Evolutionary conservation across 805 yeast genomes (phyloP).

Genomic region (Metschnikowia drakensbergensis): DNA sequence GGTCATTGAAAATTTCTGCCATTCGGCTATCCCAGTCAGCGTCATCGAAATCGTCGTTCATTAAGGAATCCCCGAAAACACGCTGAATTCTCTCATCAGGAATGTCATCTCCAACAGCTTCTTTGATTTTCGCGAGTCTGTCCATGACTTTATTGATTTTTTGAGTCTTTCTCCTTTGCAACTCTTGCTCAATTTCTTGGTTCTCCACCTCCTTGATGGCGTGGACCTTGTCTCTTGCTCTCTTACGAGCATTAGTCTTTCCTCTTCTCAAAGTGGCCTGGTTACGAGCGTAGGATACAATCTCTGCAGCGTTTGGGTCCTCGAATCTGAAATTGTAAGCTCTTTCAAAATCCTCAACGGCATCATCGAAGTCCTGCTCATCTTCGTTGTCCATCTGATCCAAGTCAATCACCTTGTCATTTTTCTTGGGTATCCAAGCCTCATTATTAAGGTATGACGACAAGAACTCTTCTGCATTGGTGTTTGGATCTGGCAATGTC

Average conservation of each 20-base stretch:
- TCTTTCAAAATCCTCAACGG: conserved; percentile 84
- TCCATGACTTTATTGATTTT: conserved; percentile 77
- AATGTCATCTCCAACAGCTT: conserved; percentile 64
- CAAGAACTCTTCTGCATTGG: conserved; percentile 66
- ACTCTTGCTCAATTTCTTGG: conserved; percentile 51
- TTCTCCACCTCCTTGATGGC: conserved; percentile 51
- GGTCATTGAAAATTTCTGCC: conserved; percentile 82
- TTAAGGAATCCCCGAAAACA: conserved; percentile 69
- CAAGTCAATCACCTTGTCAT: conserved; percentile 52
- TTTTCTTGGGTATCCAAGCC: conserved; percentile 84
- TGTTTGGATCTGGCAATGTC: conserved; percentile 54
- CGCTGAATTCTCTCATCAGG: conserved; percentile 55
- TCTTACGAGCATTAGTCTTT: conserved; percentile 68
- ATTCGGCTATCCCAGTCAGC: conserved; percentile 88
- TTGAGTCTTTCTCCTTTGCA: conserved; percentile 67
- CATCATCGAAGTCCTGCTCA: conserved; percentile 86
- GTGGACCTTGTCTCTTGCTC: conserved; percentile 69
- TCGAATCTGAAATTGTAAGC: conserved; percentile 95
- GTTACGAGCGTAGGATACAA: conserved; percentile 89
- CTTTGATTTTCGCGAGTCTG: conserved; percentile 58
- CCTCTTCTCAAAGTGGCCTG: conserved; percentile 90
- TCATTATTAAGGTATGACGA: conserved; percentile 66
- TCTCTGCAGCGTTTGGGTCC: conserved; percentile 86
- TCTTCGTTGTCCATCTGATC: conserved; percentile 52
- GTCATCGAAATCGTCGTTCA: conserved; percentile 86